phyloP scores from a whole-genome alignment of 495 filamentous ascomycete genomes.

The Penicillium malachiteum region DNA sequence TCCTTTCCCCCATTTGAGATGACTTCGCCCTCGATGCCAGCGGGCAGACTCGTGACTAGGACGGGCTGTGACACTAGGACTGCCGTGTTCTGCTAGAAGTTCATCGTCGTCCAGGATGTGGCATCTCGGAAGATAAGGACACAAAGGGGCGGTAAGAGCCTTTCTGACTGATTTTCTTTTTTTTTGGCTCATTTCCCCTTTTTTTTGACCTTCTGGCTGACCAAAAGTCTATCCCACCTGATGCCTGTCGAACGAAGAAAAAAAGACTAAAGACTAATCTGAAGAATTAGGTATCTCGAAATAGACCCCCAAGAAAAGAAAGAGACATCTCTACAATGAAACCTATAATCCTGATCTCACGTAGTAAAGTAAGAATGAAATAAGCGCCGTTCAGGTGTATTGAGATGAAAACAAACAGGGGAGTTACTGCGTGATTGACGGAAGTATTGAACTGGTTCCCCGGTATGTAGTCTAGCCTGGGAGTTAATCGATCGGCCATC shows the following conservation, averaged over 20 bases:
- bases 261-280: not conserved
- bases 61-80: slow-evolving; percentile 25
- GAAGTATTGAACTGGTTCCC: slow-evolving; percentile 22
- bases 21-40: slow-evolving; percentile 20
- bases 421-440: slow-evolving; percentile 7
- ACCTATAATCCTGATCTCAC: no score
- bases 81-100: slow-evolving; percentile 19
- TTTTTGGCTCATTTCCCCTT: not conserved
- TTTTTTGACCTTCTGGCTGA: slow-evolving; percentile 1
- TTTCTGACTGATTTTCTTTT: not conserved
- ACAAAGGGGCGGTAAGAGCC: slow-evolving; percentile 22
- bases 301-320: no score
- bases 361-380: not conserved
- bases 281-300: no score
- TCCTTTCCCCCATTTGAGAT: slow-evolving; percentile 2
- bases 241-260: slow-evolving; percentile 4
- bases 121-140: slow-evolving; percentile 23
- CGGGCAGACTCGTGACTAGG: slow-evolving; percentile 31
- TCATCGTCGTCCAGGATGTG: slow-evolving; percentile 20
- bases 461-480: slow-evolving; percentile 23
- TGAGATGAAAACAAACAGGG: not conserved
- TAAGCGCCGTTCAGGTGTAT: not conserved
- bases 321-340: no score
- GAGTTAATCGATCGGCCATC: slow-evolving; percentile 23
- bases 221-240: slow-evolving; percentile 10